A percentile compares a stretch with the other conserved stretches of the same genome.
These are phyloP conservation scores for Coemansia sp. DNA, from an alignment of 192 early-diverging fungal genomes.

Conservation along the genomic window DNA sequence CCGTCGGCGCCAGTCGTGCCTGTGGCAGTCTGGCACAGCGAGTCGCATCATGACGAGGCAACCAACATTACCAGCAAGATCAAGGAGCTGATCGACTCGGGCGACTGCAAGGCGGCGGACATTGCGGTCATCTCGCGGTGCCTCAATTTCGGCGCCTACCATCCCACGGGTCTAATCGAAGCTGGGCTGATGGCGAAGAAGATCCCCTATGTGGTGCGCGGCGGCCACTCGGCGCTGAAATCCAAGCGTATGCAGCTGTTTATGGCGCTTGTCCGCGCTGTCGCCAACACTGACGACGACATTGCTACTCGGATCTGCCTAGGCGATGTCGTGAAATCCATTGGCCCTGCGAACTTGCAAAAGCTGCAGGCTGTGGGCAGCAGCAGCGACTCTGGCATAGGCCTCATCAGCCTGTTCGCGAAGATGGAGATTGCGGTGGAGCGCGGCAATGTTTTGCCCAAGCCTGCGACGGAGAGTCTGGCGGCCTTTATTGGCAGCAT, in stretches of 20 bases:
- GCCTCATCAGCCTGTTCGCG: not conserved
- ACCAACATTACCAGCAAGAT: slow-evolving; percentile 24
- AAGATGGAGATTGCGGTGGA: slow-evolving; percentile 1
- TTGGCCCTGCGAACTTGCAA: slow-evolving; percentile 17
- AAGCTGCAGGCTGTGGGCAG: slow-evolving; percentile 4
- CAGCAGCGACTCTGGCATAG: not conserved
- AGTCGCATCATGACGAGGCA: slow-evolving; percentile 67
- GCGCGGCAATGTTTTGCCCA: slow-evolving; percentile 10
- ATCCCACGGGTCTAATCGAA: slow-evolving; percentile 58
- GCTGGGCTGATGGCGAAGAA: slow-evolving; percentile 54
- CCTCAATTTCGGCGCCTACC: slow-evolving; percentile 59
- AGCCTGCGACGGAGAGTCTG: slow-evolving; percentile 14
- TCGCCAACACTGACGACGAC: slow-evolving; percentile 41
- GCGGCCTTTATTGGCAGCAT: slow-evolving; percentile 21
- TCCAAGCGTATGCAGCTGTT: slow-evolving; percentile 40
- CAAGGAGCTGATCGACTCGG: slow-evolving; percentile 45
- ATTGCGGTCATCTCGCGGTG: slow-evolving; percentile 67
- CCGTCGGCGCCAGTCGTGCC: slow-evolving; percentile 38
- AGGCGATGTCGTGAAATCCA: slow-evolving; percentile 17
- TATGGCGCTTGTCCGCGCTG: slow-evolving; percentile 37
- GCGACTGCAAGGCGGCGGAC: slow-evolving; percentile 69
- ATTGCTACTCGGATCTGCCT: slow-evolving; percentile 37
- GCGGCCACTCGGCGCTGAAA: slow-evolving; percentile 42
- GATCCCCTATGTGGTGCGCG: slow-evolving; percentile 47
- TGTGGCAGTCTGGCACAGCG: slow-evolving; percentile 54